Conservation (phyloP, 495 filamentous ascomycete species). For the Aspergillus campestris region DNA sequence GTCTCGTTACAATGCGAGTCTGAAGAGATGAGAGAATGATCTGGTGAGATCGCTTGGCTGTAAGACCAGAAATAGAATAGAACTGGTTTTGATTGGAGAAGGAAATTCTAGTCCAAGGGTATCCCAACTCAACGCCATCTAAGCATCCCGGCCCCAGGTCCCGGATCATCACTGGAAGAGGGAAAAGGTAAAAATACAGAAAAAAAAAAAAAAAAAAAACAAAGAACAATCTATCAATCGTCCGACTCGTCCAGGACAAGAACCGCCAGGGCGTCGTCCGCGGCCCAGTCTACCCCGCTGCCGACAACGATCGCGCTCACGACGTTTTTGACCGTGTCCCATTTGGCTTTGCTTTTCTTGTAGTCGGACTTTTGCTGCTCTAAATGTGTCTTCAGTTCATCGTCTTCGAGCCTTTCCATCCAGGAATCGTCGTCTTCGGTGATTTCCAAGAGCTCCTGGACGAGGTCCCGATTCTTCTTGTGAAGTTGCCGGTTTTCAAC, state of each 20-base stretch:
- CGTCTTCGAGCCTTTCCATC: constrained; percentile 42
- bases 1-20: not conserved
- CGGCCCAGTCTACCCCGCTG: constrained; percentile 78
- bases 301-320: constrained; percentile 67
- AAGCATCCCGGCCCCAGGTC: not conserved
- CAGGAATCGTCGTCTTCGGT: constrained; percentile 47
- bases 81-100: not conserved
- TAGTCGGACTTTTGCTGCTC: constrained; percentile 47
- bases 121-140: constrained; percentile 9
- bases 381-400: constrained; percentile 43
- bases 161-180: too few species aligned
- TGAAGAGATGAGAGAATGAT: not conserved
- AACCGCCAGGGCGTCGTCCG: constrained; percentile 56
- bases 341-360: constrained; percentile 48
- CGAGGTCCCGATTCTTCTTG: constrained; percentile 53
- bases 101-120: constrained; percentile 3
- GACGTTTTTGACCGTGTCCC: constrained; percentile 67
- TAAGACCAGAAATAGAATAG: too few species aligned
- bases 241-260: constrained; percentile 70
- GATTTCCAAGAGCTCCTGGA: constrained; percentile 51
- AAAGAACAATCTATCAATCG: constrained; percentile 25
- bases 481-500: constrained; percentile 45
- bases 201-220: not conserved
- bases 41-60: not conserved
- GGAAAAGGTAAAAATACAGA: not conserved